Percentiles rank a stretch among this genome's conserved stretches.
phyloP scores from a whole-genome alignment of 306 rosid species.

The Herpetospermum pedunculosum region DNA sequence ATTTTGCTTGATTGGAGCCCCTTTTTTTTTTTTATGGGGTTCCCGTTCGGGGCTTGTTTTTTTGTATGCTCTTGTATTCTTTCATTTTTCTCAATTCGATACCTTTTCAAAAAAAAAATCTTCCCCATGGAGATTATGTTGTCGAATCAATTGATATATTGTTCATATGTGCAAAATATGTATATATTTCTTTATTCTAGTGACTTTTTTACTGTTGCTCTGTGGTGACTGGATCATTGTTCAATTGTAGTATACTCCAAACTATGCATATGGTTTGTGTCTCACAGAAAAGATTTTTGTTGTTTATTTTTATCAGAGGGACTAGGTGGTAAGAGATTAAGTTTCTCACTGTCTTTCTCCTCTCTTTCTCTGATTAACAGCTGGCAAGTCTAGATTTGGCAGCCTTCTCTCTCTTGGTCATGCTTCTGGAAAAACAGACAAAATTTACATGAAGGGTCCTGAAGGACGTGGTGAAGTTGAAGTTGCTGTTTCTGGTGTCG shows the following conservation, averaged over 20 bases:
- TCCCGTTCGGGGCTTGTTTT: too few species aligned
- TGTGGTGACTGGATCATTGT: neutral
- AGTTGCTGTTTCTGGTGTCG: conserved; percentile 96
- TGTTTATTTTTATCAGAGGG: neutral
- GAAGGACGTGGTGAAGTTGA: conserved; percentile 99
- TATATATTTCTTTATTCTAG: neutral
- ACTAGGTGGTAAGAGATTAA: neutral
- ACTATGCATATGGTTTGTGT: neutral
- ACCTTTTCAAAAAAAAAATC: too few species aligned
- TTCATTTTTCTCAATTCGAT: too few species aligned
- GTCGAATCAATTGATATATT: neutral
- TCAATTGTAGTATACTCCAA: neutral
- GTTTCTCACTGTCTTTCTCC: neutral
- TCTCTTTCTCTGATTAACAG: conserved; percentile 24
- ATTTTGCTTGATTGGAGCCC: too few species aligned
- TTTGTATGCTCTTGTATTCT: too few species aligned
- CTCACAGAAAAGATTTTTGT: neutral
- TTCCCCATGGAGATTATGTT: neutral
- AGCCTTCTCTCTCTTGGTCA: conserved; percentile 71
- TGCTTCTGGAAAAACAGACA: conserved; percentile 67
- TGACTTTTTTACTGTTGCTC: neutral
- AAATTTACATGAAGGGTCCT: conserved; percentile 96
- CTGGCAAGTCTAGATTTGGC: conserved; percentile 81
- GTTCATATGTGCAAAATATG: neutral
- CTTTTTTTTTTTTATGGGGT: too few species aligned